These are phyloP conservation scores for Botrytis tulipae DNA, from an alignment of 2,329 filamentous ascomycete genomes.

Conservation along the genomic window DNA sequence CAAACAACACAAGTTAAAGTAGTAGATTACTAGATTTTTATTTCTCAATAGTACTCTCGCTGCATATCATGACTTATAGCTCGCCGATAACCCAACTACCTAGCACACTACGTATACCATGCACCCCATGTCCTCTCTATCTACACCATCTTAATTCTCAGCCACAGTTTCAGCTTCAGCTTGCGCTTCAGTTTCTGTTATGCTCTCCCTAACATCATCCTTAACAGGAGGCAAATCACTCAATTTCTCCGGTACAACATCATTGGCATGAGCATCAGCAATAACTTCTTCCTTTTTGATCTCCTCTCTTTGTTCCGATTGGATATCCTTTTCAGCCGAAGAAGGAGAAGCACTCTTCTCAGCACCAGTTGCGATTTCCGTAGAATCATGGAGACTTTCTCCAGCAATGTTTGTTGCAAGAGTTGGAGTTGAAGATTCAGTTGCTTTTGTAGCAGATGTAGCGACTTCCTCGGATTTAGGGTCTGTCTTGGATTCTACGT, in stretches of 20 bases:
- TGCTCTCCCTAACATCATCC: conserved; percentile 12
- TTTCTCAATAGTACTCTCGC: not conserved
- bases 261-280: conserved; percentile 17
- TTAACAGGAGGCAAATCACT: conserved; percentile 26
- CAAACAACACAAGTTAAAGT: not conserved
- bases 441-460: conserved; percentile 23
- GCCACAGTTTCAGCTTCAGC: conserved; percentile 22
- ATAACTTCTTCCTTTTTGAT: conserved; percentile 22
- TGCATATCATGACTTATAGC: not conserved
- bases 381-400: conserved; percentile 28
- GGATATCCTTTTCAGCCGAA: conserved; percentile 24
- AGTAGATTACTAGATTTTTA: not conserved
- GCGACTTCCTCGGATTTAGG: conserved; percentile 4
- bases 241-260: conserved; percentile 24
- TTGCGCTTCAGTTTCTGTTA: conserved; percentile 21
- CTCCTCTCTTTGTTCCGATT: conserved; percentile 26
- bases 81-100: not conserved
- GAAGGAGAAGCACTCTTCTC: conserved; percentile 21
- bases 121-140: not conserved
- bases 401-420: conserved; percentile 34
- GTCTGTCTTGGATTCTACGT: conserved; percentile 31
- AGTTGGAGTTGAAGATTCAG: conserved; percentile 27
- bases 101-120: not conserved
- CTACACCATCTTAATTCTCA: conserved; percentile 25
- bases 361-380: conserved; percentile 25